Evolutionary conservation across 495 filamentous ascomycete species (phyloP), one percentile per base, ranked within the genome.

Genomic region (Hypoxylon intermedium): DNA sequence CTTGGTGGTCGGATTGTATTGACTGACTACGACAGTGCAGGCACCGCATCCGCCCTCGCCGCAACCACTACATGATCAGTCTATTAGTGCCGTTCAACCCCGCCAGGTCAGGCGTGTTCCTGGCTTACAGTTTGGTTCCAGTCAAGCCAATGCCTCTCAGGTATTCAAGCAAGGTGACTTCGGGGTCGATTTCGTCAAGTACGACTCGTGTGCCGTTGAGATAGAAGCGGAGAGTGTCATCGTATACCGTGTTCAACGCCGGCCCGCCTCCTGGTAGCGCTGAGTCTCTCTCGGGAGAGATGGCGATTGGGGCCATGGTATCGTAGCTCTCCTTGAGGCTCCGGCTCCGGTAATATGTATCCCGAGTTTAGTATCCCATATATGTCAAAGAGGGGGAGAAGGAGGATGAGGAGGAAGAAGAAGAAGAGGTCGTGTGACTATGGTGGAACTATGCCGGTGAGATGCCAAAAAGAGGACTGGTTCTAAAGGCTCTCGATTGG

Each of bases 21-120:
- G 92, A 12, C 90, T 94, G 19, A 98, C 82, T 24, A 98, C 94
- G 53, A 98, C 93, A 18, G 94, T 98, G 70, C 94, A 98, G 68
- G 94, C 94, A 53, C 94, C 94, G 69, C 94, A 98, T 0, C 94
- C 94, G 58, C 94, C 94, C 78, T 98, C 94, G 16, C 90, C 91
- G 74, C 94, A 98, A 36, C 89, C 89, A 34, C 92, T 82, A 72
- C 84, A 83, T 18, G 28, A 28, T 20, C 16, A 31, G 16, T 41
- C n/a, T 21, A 43, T 67, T 36, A 67, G 67, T 69, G 40, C 69
- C 47, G 13, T 54, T 41, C 15, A 55, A 54, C 11, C 61, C 56
- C 15, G 53, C 48, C 5, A 56, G 60, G n/a, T 60, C 48, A 34
- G 52, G 53, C 12, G 21, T 6, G 13, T 11, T 34, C n/a, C 18